Evolutionary conservation across 78 protist species (phyloP).

Genomic region (Isochrysis galbana): DNA sequence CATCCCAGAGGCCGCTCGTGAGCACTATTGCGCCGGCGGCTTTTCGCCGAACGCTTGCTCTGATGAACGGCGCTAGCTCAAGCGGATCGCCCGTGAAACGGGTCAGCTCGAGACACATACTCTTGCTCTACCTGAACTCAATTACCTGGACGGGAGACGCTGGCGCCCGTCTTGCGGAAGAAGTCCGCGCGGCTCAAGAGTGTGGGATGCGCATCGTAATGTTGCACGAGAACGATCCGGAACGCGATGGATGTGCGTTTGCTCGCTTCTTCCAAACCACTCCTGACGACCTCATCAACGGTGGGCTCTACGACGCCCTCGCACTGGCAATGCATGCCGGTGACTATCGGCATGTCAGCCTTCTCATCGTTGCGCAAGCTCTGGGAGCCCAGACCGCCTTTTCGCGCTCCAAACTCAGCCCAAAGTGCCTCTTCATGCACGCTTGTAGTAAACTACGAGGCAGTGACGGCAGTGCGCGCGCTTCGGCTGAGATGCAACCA

Average conservation of each 20-base stretch:
- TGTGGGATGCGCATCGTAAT: background rate
- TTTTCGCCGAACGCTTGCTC: no score
- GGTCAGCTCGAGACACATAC: no score
- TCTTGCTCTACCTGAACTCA: background rate
- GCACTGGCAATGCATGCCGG: background rate
- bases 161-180: background rate
- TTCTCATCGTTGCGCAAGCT: background rate
- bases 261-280: background rate
- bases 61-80: no score
- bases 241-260: background rate
- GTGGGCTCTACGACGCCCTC: background rate
- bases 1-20: no score
- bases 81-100: no score
- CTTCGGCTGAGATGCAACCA: no score
- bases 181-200: background rate
- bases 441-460: no score
- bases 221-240: background rate
- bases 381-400: no score
- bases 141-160: background rate
- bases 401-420: no score
- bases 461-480: no score
- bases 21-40: background rate
- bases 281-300: background rate
- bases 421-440: no score
- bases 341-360: background rate